phyloP scores from a whole-genome alignment of 306 rosid species.

The Luffa aegyptiaca region DNA sequence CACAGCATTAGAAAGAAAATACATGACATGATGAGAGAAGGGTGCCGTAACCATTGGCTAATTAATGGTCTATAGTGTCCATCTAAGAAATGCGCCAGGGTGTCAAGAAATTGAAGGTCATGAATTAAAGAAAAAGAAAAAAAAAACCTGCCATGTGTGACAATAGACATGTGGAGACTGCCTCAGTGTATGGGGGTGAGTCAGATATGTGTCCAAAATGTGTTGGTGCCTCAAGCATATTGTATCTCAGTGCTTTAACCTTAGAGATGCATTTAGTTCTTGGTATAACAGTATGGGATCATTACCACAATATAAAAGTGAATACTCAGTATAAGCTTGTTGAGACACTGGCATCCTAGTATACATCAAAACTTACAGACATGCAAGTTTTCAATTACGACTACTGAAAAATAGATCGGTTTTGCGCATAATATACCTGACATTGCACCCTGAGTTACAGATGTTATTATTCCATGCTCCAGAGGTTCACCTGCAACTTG shows the following conservation, averaged over 20 bases:
- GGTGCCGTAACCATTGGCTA: not conserved
- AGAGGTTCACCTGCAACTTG: slow-evolving; percentile 42
- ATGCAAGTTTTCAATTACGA: not conserved
- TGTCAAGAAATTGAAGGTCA: not conserved
- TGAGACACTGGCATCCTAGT: not conserved
- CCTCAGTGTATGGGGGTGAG: not conserved
- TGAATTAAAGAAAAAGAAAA: not conserved
- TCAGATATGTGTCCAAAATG: not conserved
- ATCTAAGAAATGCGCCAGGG: not conserved
- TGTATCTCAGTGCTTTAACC: not conserved
- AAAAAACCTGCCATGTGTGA: not conserved
- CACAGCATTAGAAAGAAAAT: not conserved
- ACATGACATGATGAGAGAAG: not conserved
- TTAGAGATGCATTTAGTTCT: not conserved
- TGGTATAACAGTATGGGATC: not conserved
- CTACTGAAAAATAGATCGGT: not conserved
- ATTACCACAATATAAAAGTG: not conserved
- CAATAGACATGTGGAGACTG: not conserved
- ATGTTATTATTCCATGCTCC: slow-evolving; percentile 76
- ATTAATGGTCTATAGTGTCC: not conserved
- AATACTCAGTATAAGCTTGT: not conserved
- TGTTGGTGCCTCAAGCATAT: not conserved
- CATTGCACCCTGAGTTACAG: slow-evolving; percentile 88
- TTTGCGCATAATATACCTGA: slow-evolving; percentile 38
- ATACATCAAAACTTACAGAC: not conserved